Conservation (phyloP, 2,329 filamentous ascomycete species). For the Penicillium rolfsii region DNA sequence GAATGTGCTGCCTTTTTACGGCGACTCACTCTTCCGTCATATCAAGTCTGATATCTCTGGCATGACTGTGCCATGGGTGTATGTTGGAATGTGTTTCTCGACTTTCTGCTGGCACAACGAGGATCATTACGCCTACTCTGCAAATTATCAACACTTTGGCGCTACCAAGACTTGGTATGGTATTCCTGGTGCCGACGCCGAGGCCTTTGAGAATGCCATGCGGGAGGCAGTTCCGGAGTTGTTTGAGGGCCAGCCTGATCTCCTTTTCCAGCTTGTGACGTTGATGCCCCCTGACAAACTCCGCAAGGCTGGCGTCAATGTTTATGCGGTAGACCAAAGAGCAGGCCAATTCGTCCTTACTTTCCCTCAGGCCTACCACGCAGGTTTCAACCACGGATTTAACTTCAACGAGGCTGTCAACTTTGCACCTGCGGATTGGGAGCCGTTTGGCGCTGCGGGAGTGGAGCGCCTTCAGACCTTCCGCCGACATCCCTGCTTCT, state of each 20-base stretch:
- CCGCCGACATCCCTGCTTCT: slow-evolving; percentile 91
- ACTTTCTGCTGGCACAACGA: slow-evolving; percentile 99
- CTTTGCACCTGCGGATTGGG: slow-evolving; percentile 94
- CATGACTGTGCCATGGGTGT: slow-evolving; percentile 99
- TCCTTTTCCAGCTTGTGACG: slow-evolving; percentile 96
- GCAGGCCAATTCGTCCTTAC: slow-evolving; percentile 96
- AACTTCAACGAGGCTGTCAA: slow-evolving; percentile 99
- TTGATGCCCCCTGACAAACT: slow-evolving; percentile 90
- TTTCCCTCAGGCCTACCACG: slow-evolving; percentile 95
- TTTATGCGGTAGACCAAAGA: slow-evolving; percentile 93
- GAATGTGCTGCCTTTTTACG: slow-evolving; percentile 85
- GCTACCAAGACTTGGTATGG: slow-evolving; percentile 99
- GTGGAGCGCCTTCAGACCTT: slow-evolving; percentile 86
- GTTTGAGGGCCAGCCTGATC: slow-evolving; percentile 94
- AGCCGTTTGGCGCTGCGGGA: slow-evolving; percentile 83
- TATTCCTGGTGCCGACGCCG: slow-evolving; percentile 88
- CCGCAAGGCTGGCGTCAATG: slow-evolving; percentile 86
- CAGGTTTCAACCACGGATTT: slow-evolving; percentile 97
- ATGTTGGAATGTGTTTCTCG: slow-evolving; percentile 99
- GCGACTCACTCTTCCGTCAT: slow-evolving; percentile 90
- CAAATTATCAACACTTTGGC: slow-evolving; percentile 97
- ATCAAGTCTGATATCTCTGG: slow-evolving; percentile 98
- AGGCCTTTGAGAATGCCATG: slow-evolving; percentile 96
- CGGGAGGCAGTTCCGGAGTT: slow-evolving; percentile 90
- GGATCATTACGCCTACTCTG: slow-evolving; percentile 95